Evolutionary conservation across 306 rosid species (phyloP), one percentile per base, ranked within the genome.

Genomic region (Medicago arabica): DNA sequence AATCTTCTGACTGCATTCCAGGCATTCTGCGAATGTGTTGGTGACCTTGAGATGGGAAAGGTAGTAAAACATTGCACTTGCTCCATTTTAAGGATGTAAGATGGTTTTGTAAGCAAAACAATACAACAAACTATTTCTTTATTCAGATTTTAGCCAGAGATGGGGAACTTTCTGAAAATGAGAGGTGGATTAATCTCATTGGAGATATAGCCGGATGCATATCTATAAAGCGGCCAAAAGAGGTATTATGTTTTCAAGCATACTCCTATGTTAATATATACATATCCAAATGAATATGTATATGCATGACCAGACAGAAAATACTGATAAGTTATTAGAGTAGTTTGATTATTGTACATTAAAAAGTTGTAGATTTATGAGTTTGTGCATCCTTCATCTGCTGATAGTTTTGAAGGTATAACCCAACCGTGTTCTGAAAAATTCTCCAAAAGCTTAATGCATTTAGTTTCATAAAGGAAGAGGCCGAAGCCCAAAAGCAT

Each of bases 41-140:
- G 98, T 76, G 98, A 95, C 84, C 92, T 95, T 77, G 98, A 95
- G 83, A 95, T 95, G 98, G 98, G 98, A 84, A 95, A 95, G 98
- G 98, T 95, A 80, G 76, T 62, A 58, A 57, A 77, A 51, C 60
- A 19, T 71, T 75, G 5, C 49, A 78, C 61, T 53, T 82, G 50
- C 75, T 75, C 16, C 58, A 58, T 51, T 71, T 78, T 71, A 49
- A 50, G 63, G 39, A 67, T 44, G 55, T 75, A 78, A 44, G 75
- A 62, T 73, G 53, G 73, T 76, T 23, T 46, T 63, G 66, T 66
- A 64, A 59, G 75, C 19, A 50, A 74, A 67, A 34, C 73, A 68
- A 78, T 76, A 72, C 38, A 70, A 71, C 71, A 77, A 75, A 69
- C 14, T 53, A 34, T 68, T 72, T 68, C 25, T 71, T 63, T 75